Evolutionary conservation across 768 basidiomycete genomes (phyloP).

Genomic region (Leccinum aurantiacum): DNA sequence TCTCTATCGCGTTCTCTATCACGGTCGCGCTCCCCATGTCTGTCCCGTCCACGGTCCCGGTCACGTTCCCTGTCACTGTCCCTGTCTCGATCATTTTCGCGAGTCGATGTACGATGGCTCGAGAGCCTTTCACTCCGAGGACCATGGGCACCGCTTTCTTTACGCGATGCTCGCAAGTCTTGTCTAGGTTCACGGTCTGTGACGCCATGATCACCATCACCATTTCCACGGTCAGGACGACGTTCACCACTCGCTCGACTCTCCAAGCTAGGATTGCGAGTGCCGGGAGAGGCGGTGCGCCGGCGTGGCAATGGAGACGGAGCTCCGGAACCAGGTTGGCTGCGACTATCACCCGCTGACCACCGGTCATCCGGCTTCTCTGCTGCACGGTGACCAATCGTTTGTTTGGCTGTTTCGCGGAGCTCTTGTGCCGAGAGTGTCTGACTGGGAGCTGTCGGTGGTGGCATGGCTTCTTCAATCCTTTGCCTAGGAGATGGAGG

Average conservation of each 20-base stretch:
- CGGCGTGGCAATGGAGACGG: conserved; percentile 55
- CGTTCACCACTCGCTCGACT: conserved; percentile 72
- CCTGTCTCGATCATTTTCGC: conserved; percentile 39
- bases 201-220: conserved; percentile 45
- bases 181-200: conserved; percentile 49
- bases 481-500: conserved; percentile 42
- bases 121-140: conserved; percentile 48
- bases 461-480: conserved; percentile 63
- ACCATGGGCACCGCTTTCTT: conserved; percentile 52
- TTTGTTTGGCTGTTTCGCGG: conserved; percentile 75
- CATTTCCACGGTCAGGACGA: conserved; percentile 50
- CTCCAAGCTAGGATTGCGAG: conserved; percentile 68
- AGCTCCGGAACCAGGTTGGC: conserved; percentile 50
- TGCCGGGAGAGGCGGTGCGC: conserved; percentile 65
- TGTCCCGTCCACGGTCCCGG: conserved; percentile 46
- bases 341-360: conserved; percentile 39
- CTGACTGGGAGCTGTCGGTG: conserved; percentile 75
- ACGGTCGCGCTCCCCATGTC: conserved; percentile 47
- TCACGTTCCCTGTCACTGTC: conserved; percentile 50
- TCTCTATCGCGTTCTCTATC: conserved; percentile 42
- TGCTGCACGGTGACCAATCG: conserved; percentile 41
- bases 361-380: conserved; percentile 44
- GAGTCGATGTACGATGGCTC: conserved; percentile 39
- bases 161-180: conserved; percentile 44
- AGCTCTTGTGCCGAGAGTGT: conserved; percentile 77